Evolutionary conservation across 192 early-diverging fungal genomes (phyloP), one percentile per base, ranked within the genome.

Genomic region (Entomortierella beljakovae): DNA sequence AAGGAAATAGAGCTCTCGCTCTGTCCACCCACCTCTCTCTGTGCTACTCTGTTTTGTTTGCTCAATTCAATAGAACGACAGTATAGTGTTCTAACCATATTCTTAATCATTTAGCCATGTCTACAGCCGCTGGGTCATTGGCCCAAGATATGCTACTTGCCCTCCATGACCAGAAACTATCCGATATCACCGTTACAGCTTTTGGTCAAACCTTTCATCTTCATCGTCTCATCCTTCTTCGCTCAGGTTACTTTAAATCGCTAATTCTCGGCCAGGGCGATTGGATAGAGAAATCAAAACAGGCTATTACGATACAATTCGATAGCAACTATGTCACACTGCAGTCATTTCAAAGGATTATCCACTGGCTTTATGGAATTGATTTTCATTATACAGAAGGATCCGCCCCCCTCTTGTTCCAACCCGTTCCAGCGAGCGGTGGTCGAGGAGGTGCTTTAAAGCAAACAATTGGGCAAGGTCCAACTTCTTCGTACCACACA

Each of bases 361-460:
- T 79, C 49, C 75, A 79, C 22, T 79, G 75, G 75, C 75, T 79
- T 57, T 79, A 79, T 42, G 75, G 75, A 2, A 79, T 70, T n/a
- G 75, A 79, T 56, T 79, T 58, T 60, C 75, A 79, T 34, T 79
- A 70, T 25, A 51, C 61, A 28, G 75, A 79, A 40, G 68, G 68
- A 0, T 43, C 53, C 49, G 75, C 75, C 6, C 75, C 75, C 0
- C 49, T 69, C 31, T 46, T 40, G 0, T 79, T 79, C 43, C 53
- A n/a, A 38, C 16, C 25, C 29, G 34, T 20, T 1, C 2, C 43
- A 22, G 37, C 40, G 20, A 52, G 16, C 20, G 43, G 6, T 18
- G 49, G 32, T 38, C 32, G 43, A 20, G 61, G 75, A 31, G 33
- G 3, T 11, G 29, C 40, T 2, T 23, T 1, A 6, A 18, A 20